A percentile compares a stretch with the other conserved stretches of the same genome.
Evolutionary conservation across 495 filamentous ascomycete species (phyloP).

Genomic region (Talaromyces trachyspermus): DNA sequence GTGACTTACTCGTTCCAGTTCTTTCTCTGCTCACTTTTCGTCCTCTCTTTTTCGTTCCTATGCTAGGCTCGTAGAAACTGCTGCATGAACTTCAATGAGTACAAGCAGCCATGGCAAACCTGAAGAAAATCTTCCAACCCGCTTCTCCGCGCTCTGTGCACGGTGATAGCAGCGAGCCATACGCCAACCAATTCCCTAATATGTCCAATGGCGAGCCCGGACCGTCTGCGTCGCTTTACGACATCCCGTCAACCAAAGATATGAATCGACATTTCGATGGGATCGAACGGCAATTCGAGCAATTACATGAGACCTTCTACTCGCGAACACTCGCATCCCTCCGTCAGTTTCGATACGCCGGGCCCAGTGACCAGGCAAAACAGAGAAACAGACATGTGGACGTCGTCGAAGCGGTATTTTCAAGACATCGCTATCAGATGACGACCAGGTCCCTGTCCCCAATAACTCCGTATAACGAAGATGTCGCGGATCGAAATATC

Average conservation of each 20-base stretch:
- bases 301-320: constrained; percentile 29
- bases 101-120: constrained; percentile 10
- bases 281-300: constrained; percentile 36
- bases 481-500: constrained; percentile 43
- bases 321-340: constrained; percentile 22
- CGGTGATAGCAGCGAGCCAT: neutral
- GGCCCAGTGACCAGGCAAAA: constrained; percentile 9
- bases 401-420: constrained; percentile 32
- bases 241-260: constrained; percentile 12
- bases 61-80: too few species aligned
- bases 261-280: constrained; percentile 29
- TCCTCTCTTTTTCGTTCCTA: neutral
- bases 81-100: too few species aligned
- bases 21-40: neutral
- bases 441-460: constrained; percentile 21
- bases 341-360: constrained; percentile 12
- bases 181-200: constrained; percentile 3
- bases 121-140: constrained; percentile 5
- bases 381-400: constrained; percentile 30
- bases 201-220: neutral
- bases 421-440: constrained; percentile 23
- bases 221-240: constrained; percentile 1
- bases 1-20: too few species aligned
- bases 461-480: constrained; percentile 37
- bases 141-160: constrained; percentile 5